Base-by-base conservation (phyloP, 352 stramenopile genomes). In the Phytophthora constricta region DNA sequence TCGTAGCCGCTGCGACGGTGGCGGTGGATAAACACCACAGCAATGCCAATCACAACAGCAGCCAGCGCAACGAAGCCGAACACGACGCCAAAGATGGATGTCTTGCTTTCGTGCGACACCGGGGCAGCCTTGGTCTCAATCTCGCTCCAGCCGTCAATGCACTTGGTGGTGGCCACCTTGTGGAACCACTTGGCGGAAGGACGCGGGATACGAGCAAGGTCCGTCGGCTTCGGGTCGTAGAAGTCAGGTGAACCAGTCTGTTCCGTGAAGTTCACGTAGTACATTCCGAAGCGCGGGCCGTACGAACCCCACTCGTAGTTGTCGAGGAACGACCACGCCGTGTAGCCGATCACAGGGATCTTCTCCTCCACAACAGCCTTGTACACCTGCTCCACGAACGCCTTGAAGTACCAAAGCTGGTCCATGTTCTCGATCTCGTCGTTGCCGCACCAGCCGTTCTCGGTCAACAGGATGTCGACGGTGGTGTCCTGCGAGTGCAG, bases 231-330 rank as follows among this genome's bases (percentile, higher is more conserved):
- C 4, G 70, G 70, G n/a, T 63, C 46, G 57, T 74, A 74, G 39
- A 63, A 70, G 43, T 74, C 56, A 4, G 55, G 54, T 8, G 65
- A 72, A 11, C 70, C 70, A 0, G 61, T 67, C 52, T 78, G 51
- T 26, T 55, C 41, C 33, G 78, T 80, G 62, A 80, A 90, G 52
- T 90, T 79, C 43, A 87, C 79, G 65, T 88, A 86, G 68, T 84
- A 90, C 48, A 90, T 70, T 14, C 82, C 82, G 65, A 88, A 90
- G 50, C 82, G 79, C 23, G 74, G 72, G 19, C 66, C 62, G 62
- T 75, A 86, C 49, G 77, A 67, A 20, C 77, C 77, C 60, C 77
- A 86, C 59, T 76, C 79, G 34, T 76, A 78, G 48, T 85, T 85
- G 56, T 82, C 76, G 23, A 76, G 46, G 31, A 82, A 72, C 7